Evolutionary conservation across 805 yeast genomes (phyloP).

Genomic region (Myxozyma kluyveri): DNA sequence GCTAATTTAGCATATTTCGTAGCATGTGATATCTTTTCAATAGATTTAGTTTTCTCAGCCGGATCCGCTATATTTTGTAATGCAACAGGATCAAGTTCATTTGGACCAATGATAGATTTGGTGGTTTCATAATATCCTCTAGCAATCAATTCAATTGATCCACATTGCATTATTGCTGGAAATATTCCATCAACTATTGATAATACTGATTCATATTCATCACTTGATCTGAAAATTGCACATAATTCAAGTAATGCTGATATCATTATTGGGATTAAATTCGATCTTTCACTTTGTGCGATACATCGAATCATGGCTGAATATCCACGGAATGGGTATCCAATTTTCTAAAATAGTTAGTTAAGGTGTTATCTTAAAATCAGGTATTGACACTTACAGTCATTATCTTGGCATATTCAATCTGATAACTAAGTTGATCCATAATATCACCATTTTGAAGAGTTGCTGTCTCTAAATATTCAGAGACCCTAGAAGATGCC

Average conservation of each 20-base stretch:
- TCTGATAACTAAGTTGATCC: constrained; percentile 14
- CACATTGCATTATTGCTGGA: constrained; percentile 47
- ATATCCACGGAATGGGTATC: constrained; percentile 11
- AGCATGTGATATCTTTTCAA: constrained; percentile 9
- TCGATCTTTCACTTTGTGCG: constrained; percentile 46
- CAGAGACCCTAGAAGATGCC: constrained; percentile 3
- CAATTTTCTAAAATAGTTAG: no score
- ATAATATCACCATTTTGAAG: constrained; percentile 5
- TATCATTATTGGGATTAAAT: constrained; percentile 46
- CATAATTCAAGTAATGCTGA: constrained; percentile 51
- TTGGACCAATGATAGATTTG: constrained; percentile 31
- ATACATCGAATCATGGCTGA: constrained; percentile 21
- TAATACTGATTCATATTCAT: constrained; percentile 46
- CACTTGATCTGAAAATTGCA: constrained; percentile 45
- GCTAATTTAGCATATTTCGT: constrained; percentile 17
- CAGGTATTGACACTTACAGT: no score
- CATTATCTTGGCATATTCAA: constrained; percentile 9
- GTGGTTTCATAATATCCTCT: constrained; percentile 42
- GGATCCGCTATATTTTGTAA: background rate
- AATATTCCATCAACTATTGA: constrained; percentile 44
- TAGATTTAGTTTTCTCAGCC: background rate
- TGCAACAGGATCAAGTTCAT: background rate
- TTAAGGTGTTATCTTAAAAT: no score
- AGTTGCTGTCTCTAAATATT: constrained; percentile 1
- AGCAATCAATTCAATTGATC: constrained; percentile 43